Evolutionary conservation across 1,284 basidiomycete genomes (phyloP), one percentile per base, ranked within the genome.

Genomic region (Cryptococcus wingfieldii): DNA sequence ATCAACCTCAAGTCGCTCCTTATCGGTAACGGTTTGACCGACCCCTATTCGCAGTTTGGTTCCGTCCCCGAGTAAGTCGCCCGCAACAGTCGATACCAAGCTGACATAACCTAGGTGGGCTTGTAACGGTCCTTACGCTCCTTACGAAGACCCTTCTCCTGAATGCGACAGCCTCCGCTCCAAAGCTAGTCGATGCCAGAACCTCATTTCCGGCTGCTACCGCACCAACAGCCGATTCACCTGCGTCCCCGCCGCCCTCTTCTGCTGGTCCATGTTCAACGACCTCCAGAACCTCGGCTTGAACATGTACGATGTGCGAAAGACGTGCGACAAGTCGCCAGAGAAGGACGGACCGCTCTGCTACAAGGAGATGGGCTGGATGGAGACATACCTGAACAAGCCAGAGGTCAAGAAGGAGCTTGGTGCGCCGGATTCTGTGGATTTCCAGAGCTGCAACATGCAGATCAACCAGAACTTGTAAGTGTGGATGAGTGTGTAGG

Each of bases 1-100:
- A 84, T 94, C 74, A 89, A 90, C 74, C 80, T 95, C 44, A 83
- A 82, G 41, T 89, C 87, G 0, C 74, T 94, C 44, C 80, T 94
- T 62, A 82, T 94, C 51, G 91, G 86, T 16, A 71, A 77, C 62
- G 75, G 75, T 27, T 54, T 76, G 9, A 92, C 90, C 1, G 86
- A 93, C 64, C 87, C 89, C 5, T 83, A 83, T 62, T 76, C 83
- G 52, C 89, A 91, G 68, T 83, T 87, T 76, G 86, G 80, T 13
- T 81, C 84, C 34, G 80, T 95, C 14, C 85, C 88, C 0, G 90
- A 93, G 63, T 94, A 59, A 45, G 64, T 58, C 16, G 18, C 34
- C 39, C 37, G 16, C n/a, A 39, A 7, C 38, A 49, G 31, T 39
- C 10, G 16, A 25, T 19, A n/a, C 18, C 18, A 31, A 16, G 38